These are phyloP conservation scores for Spinellus fusiger DNA, from an alignment of 192 early-diverging fungal species.

Conservation along the genomic window DNA sequence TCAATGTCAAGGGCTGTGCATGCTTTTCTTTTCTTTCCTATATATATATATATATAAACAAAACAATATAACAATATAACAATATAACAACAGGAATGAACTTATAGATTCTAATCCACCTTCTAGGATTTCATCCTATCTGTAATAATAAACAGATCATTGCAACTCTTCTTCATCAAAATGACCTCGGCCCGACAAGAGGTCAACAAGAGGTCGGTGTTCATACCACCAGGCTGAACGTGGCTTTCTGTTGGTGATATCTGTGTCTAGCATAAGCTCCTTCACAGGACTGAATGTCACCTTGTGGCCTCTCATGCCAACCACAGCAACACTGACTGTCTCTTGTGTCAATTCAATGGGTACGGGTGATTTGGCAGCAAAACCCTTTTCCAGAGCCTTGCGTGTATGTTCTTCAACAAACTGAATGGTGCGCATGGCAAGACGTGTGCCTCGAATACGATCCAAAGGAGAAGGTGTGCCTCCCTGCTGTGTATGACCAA, in stretches of 20 bases:
- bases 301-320: slow-evolving; percentile 78
- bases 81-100: too few species aligned
- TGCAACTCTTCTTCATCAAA: slow-evolving; percentile 17
- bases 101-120: too few species aligned
- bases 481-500: slow-evolving; percentile 96
- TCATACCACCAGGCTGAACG: slow-evolving; percentile 64
- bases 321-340: slow-evolving; percentile 61
- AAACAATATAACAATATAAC: too few species aligned
- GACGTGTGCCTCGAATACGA: slow-evolving; percentile 81
- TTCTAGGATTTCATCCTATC: too few species aligned
- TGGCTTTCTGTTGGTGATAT: slow-evolving; percentile 73
- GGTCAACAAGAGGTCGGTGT: slow-evolving; percentile 51
- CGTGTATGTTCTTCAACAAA: slow-evolving; percentile 71
- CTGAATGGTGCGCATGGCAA: slow-evolving; percentile 76
- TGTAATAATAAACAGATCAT: too few species aligned
- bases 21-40: too few species aligned
- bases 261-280: slow-evolving; percentile 60
- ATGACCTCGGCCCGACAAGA: slow-evolving; percentile 51
- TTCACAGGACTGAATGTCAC: slow-evolving; percentile 68
- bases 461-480: slow-evolving; percentile 87
- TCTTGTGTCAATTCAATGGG: slow-evolving; percentile 51
- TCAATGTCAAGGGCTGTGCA: too few species aligned
- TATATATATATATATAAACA: too few species aligned
- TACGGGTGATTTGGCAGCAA: slow-evolving; percentile 35
- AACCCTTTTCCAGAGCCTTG: slow-evolving; percentile 31